A percentile compares a stretch with the other conserved stretches of the same genome.
Evolutionary conservation across 208 protist genomes (phyloP).

Genomic region (Balamuthia mandrillaris): DNA sequence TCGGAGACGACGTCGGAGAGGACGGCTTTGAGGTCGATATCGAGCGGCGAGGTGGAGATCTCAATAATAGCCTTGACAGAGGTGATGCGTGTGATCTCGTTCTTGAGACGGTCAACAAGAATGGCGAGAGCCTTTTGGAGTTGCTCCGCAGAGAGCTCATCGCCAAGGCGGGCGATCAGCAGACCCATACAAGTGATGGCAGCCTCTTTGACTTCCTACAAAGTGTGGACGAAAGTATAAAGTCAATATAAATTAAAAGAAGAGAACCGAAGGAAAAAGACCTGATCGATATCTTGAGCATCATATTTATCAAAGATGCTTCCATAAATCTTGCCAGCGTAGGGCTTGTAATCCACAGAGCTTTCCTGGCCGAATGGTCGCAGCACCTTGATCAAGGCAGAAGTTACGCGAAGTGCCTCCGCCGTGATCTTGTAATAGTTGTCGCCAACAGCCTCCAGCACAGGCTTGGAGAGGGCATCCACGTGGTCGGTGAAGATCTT

Average conservation of each 20-base stretch:
- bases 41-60: slow-evolving; percentile 56
- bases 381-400: slow-evolving; percentile 48
- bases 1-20: slow-evolving; percentile 48
- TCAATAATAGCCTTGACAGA: slow-evolving; percentile 60
- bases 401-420: slow-evolving; percentile 66
- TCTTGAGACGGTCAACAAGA: slow-evolving; percentile 66
- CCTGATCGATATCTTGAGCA: slow-evolving; percentile 75
- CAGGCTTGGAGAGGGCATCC: slow-evolving; percentile 30
- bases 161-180: slow-evolving; percentile 65
- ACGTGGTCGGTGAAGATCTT: slow-evolving; percentile 50
- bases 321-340: slow-evolving; percentile 41
- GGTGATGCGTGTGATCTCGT: slow-evolving; percentile 74
- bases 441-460: slow-evolving; percentile 62
- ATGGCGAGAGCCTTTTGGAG: slow-evolving; percentile 35
- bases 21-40: slow-evolving; percentile 58
- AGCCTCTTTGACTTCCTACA: slow-evolving; percentile 77
- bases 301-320: slow-evolving; percentile 54
- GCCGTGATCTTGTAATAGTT: slow-evolving; percentile 73
- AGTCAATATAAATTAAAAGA: neutral
- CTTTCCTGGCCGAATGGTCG: neutral
- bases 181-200: slow-evolving; percentile 68
- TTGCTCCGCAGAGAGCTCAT: slow-evolving; percentile 32
- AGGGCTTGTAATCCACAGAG: slow-evolving; percentile 33
- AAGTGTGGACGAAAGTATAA: neutral
- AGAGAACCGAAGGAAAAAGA: no score